Conservation (phyloP, 345 rosid genomes). For the Carallia brachiata region DNA sequence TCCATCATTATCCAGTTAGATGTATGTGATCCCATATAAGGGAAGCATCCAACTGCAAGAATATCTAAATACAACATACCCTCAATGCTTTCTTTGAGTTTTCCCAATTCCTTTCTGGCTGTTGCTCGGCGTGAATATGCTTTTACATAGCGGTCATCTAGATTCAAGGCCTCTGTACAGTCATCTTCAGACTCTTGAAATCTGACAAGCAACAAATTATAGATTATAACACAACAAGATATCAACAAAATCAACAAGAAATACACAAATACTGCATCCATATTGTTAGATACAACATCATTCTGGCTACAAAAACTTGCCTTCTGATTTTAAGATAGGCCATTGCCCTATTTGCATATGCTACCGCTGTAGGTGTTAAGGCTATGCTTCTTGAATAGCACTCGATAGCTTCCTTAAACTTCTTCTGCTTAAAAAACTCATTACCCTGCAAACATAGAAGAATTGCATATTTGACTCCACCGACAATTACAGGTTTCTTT, state of each 20-base stretch:
- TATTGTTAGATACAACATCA: not conserved
- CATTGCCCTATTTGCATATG: slow-evolving; percentile 92
- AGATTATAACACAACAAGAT: not conserved
- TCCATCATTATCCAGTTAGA: too few relatives aligned
- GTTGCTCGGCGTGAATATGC: slow-evolving; percentile 93
- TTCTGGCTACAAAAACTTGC: slow-evolving; percentile 24
- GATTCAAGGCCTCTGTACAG: slow-evolving; percentile 87
- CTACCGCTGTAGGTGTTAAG: slow-evolving; percentile 74
- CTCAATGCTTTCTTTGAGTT: slow-evolving; percentile 72
- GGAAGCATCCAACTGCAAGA: not conserved
- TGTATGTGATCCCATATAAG: too few relatives aligned
- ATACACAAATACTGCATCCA: not conserved
- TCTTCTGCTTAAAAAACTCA: slow-evolving; percentile 78
- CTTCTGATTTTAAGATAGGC: slow-evolving; percentile 81
- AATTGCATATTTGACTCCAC: slow-evolving; percentile 4
- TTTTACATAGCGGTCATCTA: slow-evolving; percentile 85
- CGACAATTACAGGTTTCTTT: not conserved
- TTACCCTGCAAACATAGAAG: slow-evolving; percentile 53
- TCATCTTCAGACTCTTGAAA: slow-evolving; percentile 84
- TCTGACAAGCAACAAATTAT: slow-evolving; percentile 30
- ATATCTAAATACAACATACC: slow-evolving; percentile 33
- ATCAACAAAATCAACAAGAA: not conserved
- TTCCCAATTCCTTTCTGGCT: slow-evolving; percentile 74
- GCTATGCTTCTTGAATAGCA: slow-evolving; percentile 93
- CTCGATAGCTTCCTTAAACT: slow-evolving; percentile 77